These are phyloP conservation scores for Trichosanthes truncata DNA, from an alignment of 306 rosid species.

Conservation along the genomic window DNA sequence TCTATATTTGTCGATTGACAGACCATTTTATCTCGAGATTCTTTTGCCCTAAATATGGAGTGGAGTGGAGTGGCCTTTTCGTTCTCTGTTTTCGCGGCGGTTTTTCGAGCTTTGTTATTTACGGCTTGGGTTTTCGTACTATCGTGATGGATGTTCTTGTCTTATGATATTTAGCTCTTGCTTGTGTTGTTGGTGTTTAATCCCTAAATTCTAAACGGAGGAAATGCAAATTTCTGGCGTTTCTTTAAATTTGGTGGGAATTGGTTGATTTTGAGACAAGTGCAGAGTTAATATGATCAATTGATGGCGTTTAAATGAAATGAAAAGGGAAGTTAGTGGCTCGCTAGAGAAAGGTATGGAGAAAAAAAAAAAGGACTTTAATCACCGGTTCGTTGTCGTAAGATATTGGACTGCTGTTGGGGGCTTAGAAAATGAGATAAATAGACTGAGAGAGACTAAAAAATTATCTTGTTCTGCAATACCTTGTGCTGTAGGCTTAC, in stretches of 20 bases:
- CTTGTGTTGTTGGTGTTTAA: background rate
- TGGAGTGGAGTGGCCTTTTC: background rate
- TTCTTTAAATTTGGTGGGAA: background rate
- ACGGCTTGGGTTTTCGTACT: background rate
- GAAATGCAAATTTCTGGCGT: background rate
- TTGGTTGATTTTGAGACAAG: background rate
- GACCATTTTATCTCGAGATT: background rate
- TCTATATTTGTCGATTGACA: background rate
- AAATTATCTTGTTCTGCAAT: too few species aligned
- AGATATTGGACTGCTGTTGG: background rate
- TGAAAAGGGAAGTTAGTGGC: background rate
- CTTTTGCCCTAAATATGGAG: background rate
- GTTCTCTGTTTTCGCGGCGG: background rate
- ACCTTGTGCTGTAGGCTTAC: too few species aligned
- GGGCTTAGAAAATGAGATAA: background rate
- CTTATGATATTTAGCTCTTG: background rate
- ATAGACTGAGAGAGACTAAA: too few species aligned
- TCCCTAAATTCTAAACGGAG: background rate
- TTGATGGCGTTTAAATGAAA: background rate
- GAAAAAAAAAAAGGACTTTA: background rate
- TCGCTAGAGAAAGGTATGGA: background rate
- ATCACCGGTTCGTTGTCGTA: background rate
- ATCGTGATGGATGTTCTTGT: background rate
- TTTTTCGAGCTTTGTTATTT: background rate
- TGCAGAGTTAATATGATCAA: background rate